A percentile compares a stretch with the other conserved stretches of the same genome.
These are phyloP conservation scores for Erigeron canadensis DNA, from an alignment of 129 eudicot species.

Conservation along the genomic window DNA sequence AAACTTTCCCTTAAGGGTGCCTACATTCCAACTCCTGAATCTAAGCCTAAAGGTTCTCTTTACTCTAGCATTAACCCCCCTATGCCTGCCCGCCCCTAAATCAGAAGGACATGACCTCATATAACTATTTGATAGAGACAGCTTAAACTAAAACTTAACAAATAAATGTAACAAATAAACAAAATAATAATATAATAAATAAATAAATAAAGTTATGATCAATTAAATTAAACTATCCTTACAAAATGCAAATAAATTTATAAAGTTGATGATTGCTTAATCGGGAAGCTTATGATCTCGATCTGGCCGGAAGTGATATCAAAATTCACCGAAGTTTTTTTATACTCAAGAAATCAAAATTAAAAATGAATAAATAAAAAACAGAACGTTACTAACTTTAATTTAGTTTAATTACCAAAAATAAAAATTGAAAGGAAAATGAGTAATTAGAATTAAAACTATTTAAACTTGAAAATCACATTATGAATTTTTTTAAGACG, in stretches of 20 bases:
- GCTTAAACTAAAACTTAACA: too few relatives aligned
- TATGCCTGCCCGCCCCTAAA: too few relatives aligned
- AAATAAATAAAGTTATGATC: not conserved
- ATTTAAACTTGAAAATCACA: constrained; percentile 16
- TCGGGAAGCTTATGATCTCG: constrained; percentile 38
- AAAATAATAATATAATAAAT: constrained; percentile 7
- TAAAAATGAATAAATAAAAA: not conserved
- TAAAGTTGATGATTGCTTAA: constrained; percentile 23
- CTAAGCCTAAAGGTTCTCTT: too few relatives aligned
- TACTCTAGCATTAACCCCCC: too few relatives aligned
- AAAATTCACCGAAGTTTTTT: constrained; percentile 2
- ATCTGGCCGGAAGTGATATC: constrained; percentile 13
- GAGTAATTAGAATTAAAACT: not conserved
- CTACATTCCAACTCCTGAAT: too few relatives aligned
- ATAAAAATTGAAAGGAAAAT: not conserved
- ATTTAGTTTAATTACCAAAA: not conserved
- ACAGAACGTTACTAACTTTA: not conserved
- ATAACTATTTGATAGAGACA: too few relatives aligned
- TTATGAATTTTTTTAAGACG: constrained; percentile 6
- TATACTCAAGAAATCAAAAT: not conserved
- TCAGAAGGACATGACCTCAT: too few relatives aligned
- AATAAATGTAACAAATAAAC: too few relatives aligned
- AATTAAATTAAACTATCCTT: constrained; percentile 12
- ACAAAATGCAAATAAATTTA: constrained; percentile 30
- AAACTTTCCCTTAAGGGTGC: too few relatives aligned